Base-by-base conservation (phyloP, 345 rosid species). In the Pistacia integerrima region DNA sequence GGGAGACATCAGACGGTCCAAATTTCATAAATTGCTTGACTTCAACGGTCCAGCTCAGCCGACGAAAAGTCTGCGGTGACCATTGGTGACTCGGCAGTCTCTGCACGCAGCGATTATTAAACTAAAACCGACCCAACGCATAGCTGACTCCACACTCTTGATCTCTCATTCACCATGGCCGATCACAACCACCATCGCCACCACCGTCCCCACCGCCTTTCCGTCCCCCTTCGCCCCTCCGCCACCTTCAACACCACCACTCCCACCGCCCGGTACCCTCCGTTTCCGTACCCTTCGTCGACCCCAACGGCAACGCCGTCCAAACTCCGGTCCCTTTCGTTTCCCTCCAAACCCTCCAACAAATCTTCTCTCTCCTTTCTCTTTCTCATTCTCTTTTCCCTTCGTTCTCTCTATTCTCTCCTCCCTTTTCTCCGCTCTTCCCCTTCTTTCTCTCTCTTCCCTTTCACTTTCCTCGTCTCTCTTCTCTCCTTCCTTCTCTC, bases 241-340 rank as follows among this genome's bases (percentile, higher is more conserved):
- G 1, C 61, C 16, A 57, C 81, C 67, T 5, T 75, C 67, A 13
- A 57, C 57, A 51, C 80, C 44, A 62, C 55, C 65, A 38, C 80
- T 5, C 63, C 81, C 61, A 38, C 72, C 56, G 22, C 64, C 64
- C 67, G 38, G 77, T 87, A 90, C 68, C 91, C 89, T 10, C 28
- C 69, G 16, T 86, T 81, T 80, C 82, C 85, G 0, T 83, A 75
- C 54, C 75, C 87, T 54, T 57, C 81, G 16, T 51, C 85, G 44
- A 83, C 93, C 51, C 99, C 98, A 13, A 87, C 90, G 10, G 82
- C 97, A 18, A 91, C 96, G 0, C 91, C 96, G 13, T 90, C 87
- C 63, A 87, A 90, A 18, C 87, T 74, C 73, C 76, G 79, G 72
- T 56, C 79, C 67, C 76, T 63, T 78, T 69, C 79, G 41, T 78